Percentiles rank a stretch among this genome's conserved stretches.
These are phyloP conservation scores for Tagetes erecta DNA, from an alignment of 129 eudicot species.

Conservation along the genomic window DNA sequence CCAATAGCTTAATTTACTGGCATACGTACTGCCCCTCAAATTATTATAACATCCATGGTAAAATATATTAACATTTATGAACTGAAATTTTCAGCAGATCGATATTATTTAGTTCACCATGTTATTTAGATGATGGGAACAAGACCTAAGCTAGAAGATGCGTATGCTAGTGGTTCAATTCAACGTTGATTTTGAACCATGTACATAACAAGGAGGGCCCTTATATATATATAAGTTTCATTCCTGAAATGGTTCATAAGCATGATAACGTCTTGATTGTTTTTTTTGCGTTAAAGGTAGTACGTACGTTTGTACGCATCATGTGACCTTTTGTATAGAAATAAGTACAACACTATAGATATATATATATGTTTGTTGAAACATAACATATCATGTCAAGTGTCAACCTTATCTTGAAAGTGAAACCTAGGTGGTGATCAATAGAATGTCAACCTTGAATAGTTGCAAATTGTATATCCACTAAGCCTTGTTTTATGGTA, in stretches of 20 bases:
- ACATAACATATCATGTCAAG: slow-evolving; percentile 14
- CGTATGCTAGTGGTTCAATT: background rate
- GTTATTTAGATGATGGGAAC: background rate
- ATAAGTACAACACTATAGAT: background rate
- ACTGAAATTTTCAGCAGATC: too few species aligned
- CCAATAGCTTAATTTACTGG: too few species aligned
- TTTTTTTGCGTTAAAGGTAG: background rate
- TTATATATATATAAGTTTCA: too few species aligned
- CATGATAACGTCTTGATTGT: too few species aligned
- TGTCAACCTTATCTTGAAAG: slow-evolving; percentile 21
- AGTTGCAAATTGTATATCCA: slow-evolving; percentile 33
- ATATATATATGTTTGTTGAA: slow-evolving; percentile 6
- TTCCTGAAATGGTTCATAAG: background rate
- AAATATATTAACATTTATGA: too few species aligned
- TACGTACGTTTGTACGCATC: background rate
- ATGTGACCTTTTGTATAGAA: background rate
- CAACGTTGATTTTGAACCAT: background rate
- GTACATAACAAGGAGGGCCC: too few species aligned
- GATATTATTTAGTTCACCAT: background rate
- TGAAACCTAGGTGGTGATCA: slow-evolving; percentile 5
- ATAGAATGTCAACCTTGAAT: slow-evolving; percentile 36
- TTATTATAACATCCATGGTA: background rate
- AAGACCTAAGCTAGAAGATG: background rate
- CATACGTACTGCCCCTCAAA: too few species aligned
- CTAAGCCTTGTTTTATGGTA: slow-evolving; percentile 40